These are phyloP conservation scores for Phaeodactylum tricornutum DNA, from an alignment of 108 stramenopile genomes.

Conservation along the genomic window DNA sequence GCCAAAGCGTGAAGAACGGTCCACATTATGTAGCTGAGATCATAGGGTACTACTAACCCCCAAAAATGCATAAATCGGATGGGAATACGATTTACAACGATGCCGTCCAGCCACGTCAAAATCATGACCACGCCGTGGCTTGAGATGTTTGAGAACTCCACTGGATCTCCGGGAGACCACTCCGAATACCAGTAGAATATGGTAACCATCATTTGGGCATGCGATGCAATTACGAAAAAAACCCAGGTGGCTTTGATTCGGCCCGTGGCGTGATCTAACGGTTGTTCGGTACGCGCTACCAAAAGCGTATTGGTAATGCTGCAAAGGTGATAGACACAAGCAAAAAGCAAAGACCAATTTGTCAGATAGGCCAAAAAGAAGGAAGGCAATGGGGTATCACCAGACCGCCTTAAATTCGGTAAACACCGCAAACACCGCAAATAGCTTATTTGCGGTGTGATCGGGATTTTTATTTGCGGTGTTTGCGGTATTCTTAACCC, in stretches of 20 bases:
- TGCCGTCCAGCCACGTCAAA: conserved; percentile 16
- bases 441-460: no score
- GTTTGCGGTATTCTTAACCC: no score
- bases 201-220: neutral
- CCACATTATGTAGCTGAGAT: conserved; percentile 17
- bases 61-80: conserved; percentile 20
- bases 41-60: neutral
- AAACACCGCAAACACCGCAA: no score
- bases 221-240: neutral
- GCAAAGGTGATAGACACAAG: neutral
- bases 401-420: no score
- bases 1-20: conserved; percentile 9
- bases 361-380: neutral
- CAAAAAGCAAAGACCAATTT: neutral
- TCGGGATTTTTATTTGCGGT: no score
- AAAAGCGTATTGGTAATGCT: neutral
- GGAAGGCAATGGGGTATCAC: no score
- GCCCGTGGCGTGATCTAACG: neutral
- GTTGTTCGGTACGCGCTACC: neutral
- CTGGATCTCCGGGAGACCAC: neutral
- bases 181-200: neutral
- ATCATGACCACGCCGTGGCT: conserved; percentile 2
- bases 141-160: neutral
- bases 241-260: neutral
- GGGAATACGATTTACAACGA: conserved; percentile 16